phyloP scores from a whole-genome alignment of 768 basidiomycete species.

The Mycena metata region DNA sequence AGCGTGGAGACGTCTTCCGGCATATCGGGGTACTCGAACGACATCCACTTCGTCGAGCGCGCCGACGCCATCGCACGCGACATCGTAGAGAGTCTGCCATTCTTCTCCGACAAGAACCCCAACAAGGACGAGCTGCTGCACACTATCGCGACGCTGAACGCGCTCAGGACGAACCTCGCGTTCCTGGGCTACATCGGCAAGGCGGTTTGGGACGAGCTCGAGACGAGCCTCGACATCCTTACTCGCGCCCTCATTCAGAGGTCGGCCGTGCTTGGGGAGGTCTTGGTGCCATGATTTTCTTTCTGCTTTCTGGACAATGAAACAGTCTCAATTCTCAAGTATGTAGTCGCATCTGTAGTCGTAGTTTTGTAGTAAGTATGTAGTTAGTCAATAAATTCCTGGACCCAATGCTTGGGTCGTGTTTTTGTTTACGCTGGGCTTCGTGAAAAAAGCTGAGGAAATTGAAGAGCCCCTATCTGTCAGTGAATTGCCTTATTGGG shows the following conservation, averaged over 20 bases:
- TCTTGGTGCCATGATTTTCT: background rate
- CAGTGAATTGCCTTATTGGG: background rate
- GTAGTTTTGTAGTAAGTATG: too few species aligned
- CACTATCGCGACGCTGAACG: slow-evolving; percentile 43
- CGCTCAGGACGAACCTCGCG: slow-evolving; percentile 51
- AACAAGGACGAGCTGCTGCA: slow-evolving; percentile 38
- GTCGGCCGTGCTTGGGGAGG: background rate
- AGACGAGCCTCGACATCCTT: slow-evolving; percentile 26
- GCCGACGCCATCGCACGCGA: slow-evolving; percentile 45
- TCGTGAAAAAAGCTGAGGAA: too few species aligned
- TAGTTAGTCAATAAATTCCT: too few species aligned
- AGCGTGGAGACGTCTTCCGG: slow-evolving; percentile 33
- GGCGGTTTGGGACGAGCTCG: slow-evolving; percentile 51
- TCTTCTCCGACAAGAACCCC: slow-evolving; percentile 22
- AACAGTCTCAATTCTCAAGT: background rate
- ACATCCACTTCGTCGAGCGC: slow-evolving; percentile 31
- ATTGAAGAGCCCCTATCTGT: too few species aligned
- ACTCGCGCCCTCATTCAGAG: slow-evolving; percentile 23
- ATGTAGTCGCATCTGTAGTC: background rate
- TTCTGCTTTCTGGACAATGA: slow-evolving; percentile 1
- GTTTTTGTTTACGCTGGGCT: too few species aligned
- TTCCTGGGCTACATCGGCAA: slow-evolving; percentile 50
- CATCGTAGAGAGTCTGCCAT: slow-evolving; percentile 41
- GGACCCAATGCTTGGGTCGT: too few species aligned
- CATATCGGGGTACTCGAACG: slow-evolving; percentile 23